A percentile compares a stretch with the other conserved stretches of the same genome.
phyloP scores from a whole-genome alignment of 495 filamentous ascomycete genomes.

The Gamarada debralockiae region DNA sequence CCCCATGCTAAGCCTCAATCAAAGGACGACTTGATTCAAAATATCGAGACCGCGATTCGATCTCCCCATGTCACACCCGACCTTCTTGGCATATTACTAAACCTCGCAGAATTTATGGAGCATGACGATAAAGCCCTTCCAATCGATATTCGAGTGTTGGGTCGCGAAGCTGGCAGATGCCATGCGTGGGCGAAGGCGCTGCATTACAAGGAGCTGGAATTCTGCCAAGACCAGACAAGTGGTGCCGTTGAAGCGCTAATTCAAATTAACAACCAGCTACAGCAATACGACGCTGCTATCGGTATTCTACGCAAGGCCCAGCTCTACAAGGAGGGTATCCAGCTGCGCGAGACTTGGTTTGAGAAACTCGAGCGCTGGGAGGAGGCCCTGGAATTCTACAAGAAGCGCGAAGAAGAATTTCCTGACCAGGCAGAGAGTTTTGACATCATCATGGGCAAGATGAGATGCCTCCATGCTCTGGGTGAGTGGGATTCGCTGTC shows the following conservation, averaged over 20 bases:
- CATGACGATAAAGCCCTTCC: conserved; percentile 98
- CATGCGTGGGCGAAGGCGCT: conserved; percentile 97
- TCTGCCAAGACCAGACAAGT: conserved; percentile 94
- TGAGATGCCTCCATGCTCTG: conserved; percentile 95
- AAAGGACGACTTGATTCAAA: conserved; percentile 87
- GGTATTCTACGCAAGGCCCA: conserved; percentile 94
- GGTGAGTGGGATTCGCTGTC: conserved; percentile 96
- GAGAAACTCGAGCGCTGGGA: conserved; percentile 98
- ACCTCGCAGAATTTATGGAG: conserved; percentile 99
- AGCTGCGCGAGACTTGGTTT: conserved; percentile 94
- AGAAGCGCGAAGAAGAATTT: conserved; percentile 61
- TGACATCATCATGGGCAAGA: conserved; percentile 97
- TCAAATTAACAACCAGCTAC: conserved; percentile 96
- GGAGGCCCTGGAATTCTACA: conserved; percentile 90
- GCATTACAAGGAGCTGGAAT: conserved; percentile 98
- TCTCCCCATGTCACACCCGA: conserved; percentile 93
- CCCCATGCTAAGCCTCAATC: conserved; percentile 22
- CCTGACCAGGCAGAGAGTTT: conserved; percentile 65
- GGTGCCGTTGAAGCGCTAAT: conserved; percentile 94
- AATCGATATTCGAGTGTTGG: conserved; percentile 91
- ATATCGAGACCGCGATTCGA: conserved; percentile 91
- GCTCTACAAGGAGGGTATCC: conserved; percentile 87
- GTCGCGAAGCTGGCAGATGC: conserved; percentile 89
- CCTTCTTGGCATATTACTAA: conserved; percentile 88
- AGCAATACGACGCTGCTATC: conserved; percentile 96